Base-by-base conservation (phyloP, 768 basidiomycete genomes). In the Tylopilus felleus region DNA sequence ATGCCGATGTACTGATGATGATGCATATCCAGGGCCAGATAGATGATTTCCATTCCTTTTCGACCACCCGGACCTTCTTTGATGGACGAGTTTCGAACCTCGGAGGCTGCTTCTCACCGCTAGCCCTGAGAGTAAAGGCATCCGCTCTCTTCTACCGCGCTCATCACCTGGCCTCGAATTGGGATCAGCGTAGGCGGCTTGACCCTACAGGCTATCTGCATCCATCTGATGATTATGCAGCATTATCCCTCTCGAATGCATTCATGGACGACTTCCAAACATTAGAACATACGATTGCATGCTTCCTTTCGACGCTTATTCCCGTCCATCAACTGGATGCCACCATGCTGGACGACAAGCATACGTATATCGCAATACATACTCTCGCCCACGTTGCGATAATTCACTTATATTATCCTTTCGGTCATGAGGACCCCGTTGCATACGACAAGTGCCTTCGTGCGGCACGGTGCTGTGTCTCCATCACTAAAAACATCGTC, bases 61-160 rank as follows among this genome's bases (percentile, higher is more conserved):
- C 83, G 40, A 86, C 85, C 12, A 77, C 83, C 50, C 78, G 76
- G 52, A 73, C 80, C 40, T 88, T 90, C 70, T 77, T 88, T 52
- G 75, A 81, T 50, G 83, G 80, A 33, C 81, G 80, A 50, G 71
- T 81, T 35, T 77, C 80, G 5, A 73, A 76, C 33, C 65, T 72
- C 12, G 67, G 67, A 28, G 77, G 75, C 46, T 81, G 81, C 33
- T 89, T 85, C 68, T 84, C 86, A 9, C 75, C 80, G 29, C 73
- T 77, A 43, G 82, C 88, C 13, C 71, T 88, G 60, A 82, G 86
- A 57, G 84, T 79, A 49, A 91, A 91, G 69, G 86, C 87, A 17
- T 84, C 89, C n/a, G 78, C 86, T 12, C 76, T 92, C 22, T 86
- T 85, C 61, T 80, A 88, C 47, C 81, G 80, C 43, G 87, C 89